Evolutionary conservation across 1,284 basidiomycete species (phyloP).

Genomic region (Melampsora americana): DNA sequence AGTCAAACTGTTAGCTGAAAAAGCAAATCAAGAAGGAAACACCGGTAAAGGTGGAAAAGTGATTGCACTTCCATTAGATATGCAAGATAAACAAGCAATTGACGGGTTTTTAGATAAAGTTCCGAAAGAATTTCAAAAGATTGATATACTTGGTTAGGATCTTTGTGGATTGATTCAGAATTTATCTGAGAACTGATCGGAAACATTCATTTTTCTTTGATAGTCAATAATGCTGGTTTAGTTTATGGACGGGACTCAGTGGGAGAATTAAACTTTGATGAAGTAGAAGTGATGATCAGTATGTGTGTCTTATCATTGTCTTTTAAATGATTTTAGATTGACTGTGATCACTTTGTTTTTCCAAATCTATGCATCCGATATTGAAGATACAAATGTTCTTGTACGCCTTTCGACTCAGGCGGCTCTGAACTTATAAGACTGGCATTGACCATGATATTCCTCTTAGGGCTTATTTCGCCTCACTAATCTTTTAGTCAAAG

Average conservation of each 20-base stretch:
- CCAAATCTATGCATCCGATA: not conserved
- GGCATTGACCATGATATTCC: not conserved
- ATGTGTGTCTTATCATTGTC: slow-evolving; percentile 43
- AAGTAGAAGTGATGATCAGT: slow-evolving; percentile 42
- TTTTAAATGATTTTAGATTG: not conserved
- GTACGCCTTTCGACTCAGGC: not conserved
- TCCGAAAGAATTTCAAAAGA: slow-evolving; percentile 22
- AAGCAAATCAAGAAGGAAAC: slow-evolving; percentile 69
- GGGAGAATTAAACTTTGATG: slow-evolving; percentile 39
- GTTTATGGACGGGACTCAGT: slow-evolving; percentile 38
- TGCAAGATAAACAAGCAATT: slow-evolving; percentile 61
- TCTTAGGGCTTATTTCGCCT: slow-evolving; percentile 38
- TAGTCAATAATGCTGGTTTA: slow-evolving; percentile 37
- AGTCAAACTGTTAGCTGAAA: slow-evolving; percentile 59
- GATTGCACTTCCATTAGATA: slow-evolving; percentile 66
- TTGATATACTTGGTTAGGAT: slow-evolving; percentile 27
- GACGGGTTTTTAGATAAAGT: slow-evolving; percentile 24
- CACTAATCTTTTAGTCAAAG: slow-evolving; percentile 40
- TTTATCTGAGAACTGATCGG: slow-evolving; percentile 59
- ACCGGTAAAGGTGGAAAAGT: slow-evolving; percentile 70
- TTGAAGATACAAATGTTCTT: not conserved
- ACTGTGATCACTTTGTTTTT: not conserved
- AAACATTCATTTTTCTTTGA: not conserved
- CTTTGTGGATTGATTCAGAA: slow-evolving; percentile 56
- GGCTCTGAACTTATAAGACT: not conserved